These are phyloP conservation scores for Mrakia gelida DNA, from an alignment of 768 basidiomycete species.

Conservation along the genomic window DNA sequence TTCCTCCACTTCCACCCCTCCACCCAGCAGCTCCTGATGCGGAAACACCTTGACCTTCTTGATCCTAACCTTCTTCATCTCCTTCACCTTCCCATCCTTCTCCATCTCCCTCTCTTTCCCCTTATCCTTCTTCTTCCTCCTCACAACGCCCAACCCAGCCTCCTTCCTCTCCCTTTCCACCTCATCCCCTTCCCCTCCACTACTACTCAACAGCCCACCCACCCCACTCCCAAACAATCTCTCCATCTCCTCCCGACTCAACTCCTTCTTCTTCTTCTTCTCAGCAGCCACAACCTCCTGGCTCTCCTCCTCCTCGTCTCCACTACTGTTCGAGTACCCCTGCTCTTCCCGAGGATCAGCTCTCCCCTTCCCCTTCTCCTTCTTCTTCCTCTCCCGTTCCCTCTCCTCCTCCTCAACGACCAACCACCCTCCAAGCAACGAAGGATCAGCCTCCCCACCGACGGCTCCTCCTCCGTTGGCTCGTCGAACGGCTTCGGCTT, in stretches of 20 bases:
- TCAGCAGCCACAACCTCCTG: background rate
- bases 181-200: background rate
- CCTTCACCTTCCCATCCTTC: background rate
- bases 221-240: background rate
- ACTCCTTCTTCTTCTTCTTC: background rate
- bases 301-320: background rate
- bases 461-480: background rate
- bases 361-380: background rate
- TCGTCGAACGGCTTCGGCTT: conserved; percentile 10
- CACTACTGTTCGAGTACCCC: background rate
- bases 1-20: background rate
- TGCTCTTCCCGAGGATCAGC: background rate
- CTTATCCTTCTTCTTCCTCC: background rate
- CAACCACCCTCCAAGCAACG: conserved; percentile 12
- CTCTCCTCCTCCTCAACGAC: background rate
- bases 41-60: conserved; percentile 3
- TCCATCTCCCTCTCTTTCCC: too few species aligned
- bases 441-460: background rate
- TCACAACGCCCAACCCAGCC: background rate
- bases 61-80: conserved; percentile 1
- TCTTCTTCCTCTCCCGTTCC: conserved; percentile 3
- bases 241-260: conserved; percentile 4
- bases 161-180: background rate
- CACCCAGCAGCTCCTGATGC: background rate
- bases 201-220: background rate